Evolutionary conservation across 2,329 filamentous ascomycete species (phyloP), one percentile per base, ranked within the genome.

Genomic region (Beauveria scarabaeidicola): DNA sequence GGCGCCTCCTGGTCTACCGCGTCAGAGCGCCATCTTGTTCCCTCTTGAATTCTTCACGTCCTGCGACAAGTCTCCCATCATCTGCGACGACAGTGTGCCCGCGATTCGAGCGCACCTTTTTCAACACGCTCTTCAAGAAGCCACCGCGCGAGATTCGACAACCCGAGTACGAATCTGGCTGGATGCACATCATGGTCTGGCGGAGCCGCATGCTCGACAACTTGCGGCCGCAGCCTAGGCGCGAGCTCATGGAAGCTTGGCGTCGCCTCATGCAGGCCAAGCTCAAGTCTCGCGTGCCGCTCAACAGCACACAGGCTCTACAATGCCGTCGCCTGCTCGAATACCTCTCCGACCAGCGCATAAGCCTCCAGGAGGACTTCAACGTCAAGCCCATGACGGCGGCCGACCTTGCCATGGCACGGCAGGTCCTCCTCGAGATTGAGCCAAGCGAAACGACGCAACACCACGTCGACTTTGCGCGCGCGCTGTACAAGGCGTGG

Each of bases 101-200:
- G 27, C 61, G 47, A 15, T 68, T 66, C 25, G 63, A 66, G 38
- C 66, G 75, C 52, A 80, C 80, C 3, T 84, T 92, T 61, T 79
- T 91, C 66, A 67, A 70, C 41, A 79, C 80, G 27, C 75, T 91
- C 51, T 81, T 89, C 65, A 70, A 78, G 63, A 84, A 85, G 66
- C 75, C 83, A 3, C 80, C 84, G 19, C 78, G 83, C 61, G 75
- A 81, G 60, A 73, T 85, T 47, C 86, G 84, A 69, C 78, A 83
- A 23, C 78, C 85, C 54, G 80, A 85, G 66, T 76, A 86, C 62
- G 88, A 85, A 67, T 88, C 84, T 0, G 91, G 91, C 57, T 82
- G 91, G 67, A 83, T 85, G 64, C 81, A 81, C 17, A 83, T 96
- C 75, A 81, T 89, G 66, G 81, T 89, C 61, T 81, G 90, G 70